Evolutionary conservation across 2,329 filamentous ascomycete species (phyloP).

Genomic region (Geosmithia putterillii): DNA sequence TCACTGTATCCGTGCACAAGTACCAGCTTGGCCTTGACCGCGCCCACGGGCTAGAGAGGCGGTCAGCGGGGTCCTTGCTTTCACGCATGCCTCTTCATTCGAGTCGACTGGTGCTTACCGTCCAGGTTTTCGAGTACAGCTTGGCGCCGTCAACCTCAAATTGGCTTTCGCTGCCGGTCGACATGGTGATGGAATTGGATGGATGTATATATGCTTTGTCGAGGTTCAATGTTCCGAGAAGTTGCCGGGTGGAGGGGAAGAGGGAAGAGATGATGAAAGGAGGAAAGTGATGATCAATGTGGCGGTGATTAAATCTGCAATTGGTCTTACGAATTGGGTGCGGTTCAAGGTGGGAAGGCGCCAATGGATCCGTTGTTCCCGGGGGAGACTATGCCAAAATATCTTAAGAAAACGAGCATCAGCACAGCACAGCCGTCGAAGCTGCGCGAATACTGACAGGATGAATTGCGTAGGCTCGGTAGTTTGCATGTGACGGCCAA

Average conservation of each 20-base stretch:
- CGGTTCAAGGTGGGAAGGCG: too few relatives aligned
- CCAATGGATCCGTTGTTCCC: too few relatives aligned
- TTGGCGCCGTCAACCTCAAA: slow-evolving; percentile 28
- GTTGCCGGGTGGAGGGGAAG: too few relatives aligned
- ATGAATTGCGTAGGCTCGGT: too few relatives aligned
- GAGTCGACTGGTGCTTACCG: slow-evolving; percentile 26
- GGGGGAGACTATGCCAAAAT: too few relatives aligned
- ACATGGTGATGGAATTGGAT: slow-evolving; percentile 12
- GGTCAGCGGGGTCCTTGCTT: not conserved
- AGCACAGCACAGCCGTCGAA: too few relatives aligned
- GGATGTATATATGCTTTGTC: not conserved
- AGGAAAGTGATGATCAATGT: not conserved
- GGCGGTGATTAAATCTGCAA: too few relatives aligned
- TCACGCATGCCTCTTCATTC: not conserved
- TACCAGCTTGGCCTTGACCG: slow-evolving; percentile 57
- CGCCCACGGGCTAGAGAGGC: slow-evolving; percentile 35
- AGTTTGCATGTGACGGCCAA: too few relatives aligned
- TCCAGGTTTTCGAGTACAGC: slow-evolving; percentile 47
- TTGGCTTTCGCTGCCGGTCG: slow-evolving; percentile 34
- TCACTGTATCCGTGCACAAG: slow-evolving; percentile 89
- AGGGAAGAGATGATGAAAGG: not conserved
- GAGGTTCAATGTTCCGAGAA: not conserved
- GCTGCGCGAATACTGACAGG: too few relatives aligned
- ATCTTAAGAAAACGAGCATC: too few relatives aligned
- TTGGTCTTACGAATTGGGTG: too few relatives aligned